Base-by-base conservation (phyloP, 2,329 filamentous ascomycete genomes). In the Thelonectria olida region DNA sequence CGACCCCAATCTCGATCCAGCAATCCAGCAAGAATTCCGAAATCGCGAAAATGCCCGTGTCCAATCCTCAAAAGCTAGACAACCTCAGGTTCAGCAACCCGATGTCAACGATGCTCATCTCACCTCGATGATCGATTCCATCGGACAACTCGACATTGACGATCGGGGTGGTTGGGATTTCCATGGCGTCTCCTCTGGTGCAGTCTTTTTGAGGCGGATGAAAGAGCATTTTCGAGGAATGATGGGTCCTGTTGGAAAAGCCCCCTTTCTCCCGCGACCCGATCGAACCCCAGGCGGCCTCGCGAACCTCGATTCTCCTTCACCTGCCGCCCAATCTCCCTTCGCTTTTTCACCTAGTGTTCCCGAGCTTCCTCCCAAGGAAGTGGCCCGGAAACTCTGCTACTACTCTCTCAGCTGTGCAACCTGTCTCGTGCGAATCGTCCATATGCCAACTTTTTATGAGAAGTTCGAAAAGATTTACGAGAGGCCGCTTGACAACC, bases 91-190 rank as follows among this genome's bases (percentile, higher is more conserved):
- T 7, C 58, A 52, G 6, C 73, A 66, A 53, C 71, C 65, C 25
- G 78, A 80, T 45, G 84, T 84, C 27, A 84, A 89, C 44, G 92
- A 95, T 67, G 88, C 87, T 10, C 87, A 95, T 66, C 82, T 99
- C 23, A 90, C 95, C 73, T 97, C 94, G 25, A 98, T 99, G 95
- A 93, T 98, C 59, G 92, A 95, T 73, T 92, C 92, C 41, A 93
- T 95, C 3, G 96, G 95, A 34, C 92, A 94, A 74, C 84, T 99
- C 17, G 95, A 98, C 72, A 84, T 98, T 31, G 93, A 97, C 70
- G 95, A 98, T 68, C 88, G 90, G 70, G 95, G 95, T 41, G 89
- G 96, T 69, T 97, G 93, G 89, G 94, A 98, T 76, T 99, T 97
- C 72, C 93, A 97, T 73, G 96, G 96, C 48, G 91, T 92, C 65